These are phyloP conservation scores for Berberis vulgaris DNA, from an alignment of 164 flowering plant species.

Conservation along the genomic window DNA sequence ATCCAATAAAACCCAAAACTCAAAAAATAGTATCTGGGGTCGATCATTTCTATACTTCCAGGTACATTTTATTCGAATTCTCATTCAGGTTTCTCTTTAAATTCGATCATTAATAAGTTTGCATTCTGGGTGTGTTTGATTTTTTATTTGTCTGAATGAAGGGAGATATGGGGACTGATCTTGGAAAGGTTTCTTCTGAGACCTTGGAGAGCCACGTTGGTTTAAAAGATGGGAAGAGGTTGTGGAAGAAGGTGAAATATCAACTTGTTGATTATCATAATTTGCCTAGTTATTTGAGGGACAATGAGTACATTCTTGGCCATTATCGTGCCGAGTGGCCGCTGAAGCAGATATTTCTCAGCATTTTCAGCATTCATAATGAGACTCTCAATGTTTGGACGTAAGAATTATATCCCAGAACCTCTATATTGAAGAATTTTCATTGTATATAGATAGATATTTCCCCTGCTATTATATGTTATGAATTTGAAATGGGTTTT, in stretches of 20 bases:
- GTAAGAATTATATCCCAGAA: conserved; percentile 36
- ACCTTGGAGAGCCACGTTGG: neutral
- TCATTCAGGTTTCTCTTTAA: too few relatives aligned
- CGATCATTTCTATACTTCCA: too few relatives aligned
- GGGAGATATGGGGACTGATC: too few relatives aligned
- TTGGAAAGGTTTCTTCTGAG: neutral
- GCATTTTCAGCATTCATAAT: conserved; percentile 85
- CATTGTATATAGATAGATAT: too few relatives aligned
- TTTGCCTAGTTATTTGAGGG: conserved; percentile 86
- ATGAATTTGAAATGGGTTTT: too few relatives aligned
- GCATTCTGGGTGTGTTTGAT: too few relatives aligned
- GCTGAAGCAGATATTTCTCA: conserved; percentile 66
- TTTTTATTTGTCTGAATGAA: too few relatives aligned
- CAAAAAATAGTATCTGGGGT: too few relatives aligned
- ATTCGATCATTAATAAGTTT: too few relatives aligned
- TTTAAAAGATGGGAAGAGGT: conserved; percentile 48
- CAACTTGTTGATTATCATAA: conserved; percentile 92
- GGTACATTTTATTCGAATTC: too few relatives aligned
- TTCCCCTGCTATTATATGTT: too few relatives aligned
- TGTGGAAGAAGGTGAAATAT: conserved; percentile 90
- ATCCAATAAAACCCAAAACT: too few relatives aligned
- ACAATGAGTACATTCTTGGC: conserved; percentile 81
- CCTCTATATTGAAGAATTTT: neutral
- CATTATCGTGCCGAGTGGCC: conserved; percentile 96
- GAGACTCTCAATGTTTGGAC: conserved; percentile 99